Conservation (phyloP, 176 grass and related monocot species). For the Zea luxurians region DNA sequence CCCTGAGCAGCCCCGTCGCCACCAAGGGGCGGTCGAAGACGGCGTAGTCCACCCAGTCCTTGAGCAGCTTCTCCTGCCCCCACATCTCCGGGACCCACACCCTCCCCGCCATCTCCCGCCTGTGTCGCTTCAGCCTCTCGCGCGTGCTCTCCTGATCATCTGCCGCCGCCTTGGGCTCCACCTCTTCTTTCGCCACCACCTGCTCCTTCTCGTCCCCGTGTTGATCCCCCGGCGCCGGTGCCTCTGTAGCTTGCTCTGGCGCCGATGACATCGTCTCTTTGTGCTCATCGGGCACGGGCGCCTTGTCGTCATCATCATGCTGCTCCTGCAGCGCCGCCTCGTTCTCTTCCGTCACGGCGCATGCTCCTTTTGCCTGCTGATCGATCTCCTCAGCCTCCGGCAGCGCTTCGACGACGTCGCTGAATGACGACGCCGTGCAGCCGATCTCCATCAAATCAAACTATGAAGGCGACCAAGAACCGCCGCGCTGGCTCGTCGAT, state of each 20-base stretch:
- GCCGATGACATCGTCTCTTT: too few species aligned
- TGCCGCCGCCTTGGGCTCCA: too few species aligned
- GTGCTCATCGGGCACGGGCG: neutral
- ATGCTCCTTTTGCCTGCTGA: neutral
- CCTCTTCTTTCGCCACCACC: neutral
- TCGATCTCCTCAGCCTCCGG: neutral
- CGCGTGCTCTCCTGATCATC: conserved; percentile 30
- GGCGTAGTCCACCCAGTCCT: conserved; percentile 61
- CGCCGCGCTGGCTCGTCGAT: neutral
- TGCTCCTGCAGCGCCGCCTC: neutral
- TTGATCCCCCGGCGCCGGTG: neutral
- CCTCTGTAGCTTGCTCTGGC: neutral
- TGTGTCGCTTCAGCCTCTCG: conserved; percentile 62
- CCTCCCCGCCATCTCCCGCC: conserved; percentile 59
- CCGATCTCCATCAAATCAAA: conserved; percentile 4
- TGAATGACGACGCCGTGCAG: conserved; percentile 36
- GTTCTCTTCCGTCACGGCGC: neutral
- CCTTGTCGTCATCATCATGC: neutral
- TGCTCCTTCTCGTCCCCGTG: neutral
- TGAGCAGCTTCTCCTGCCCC: conserved; percentile 68
- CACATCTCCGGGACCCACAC: conserved; percentile 71
- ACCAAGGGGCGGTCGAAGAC: conserved; percentile 58
- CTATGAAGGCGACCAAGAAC: neutral
- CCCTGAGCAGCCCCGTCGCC: conserved; percentile 45
- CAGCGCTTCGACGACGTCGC: conserved; percentile 18